These are phyloP conservation scores for Immersiporthe knoxdaviesiana DNA, from an alignment of 2,329 filamentous ascomycete genomes.

Conservation along the genomic window DNA sequence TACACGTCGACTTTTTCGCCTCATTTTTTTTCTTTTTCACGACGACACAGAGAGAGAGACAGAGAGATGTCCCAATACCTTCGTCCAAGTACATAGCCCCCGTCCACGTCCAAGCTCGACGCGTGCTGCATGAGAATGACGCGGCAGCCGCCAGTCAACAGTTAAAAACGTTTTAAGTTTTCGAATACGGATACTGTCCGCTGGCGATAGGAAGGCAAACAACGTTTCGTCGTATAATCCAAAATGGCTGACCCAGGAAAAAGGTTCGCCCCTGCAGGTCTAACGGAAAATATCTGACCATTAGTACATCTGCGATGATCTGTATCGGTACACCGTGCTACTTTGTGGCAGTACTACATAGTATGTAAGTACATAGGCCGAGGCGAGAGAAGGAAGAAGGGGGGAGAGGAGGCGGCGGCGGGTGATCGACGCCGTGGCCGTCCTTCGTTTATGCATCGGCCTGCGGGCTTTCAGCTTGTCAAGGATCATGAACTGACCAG, in stretches of 20 bases:
- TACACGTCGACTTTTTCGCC: conserved; percentile 24
- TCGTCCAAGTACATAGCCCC: neutral
- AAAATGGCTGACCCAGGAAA: conserved; percentile 12
- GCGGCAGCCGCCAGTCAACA: neutral
- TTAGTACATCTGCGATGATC: neutral
- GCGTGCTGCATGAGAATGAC: neutral
- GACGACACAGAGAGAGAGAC: neutral
- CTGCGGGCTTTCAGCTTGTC: conserved; percentile 28
- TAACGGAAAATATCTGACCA: conserved; percentile 5
- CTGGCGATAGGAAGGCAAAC: conserved; percentile 8
- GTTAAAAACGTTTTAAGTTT: neutral
- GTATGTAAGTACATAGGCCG: no score
- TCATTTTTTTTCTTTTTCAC: neutral
- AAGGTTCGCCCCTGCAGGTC: conserved; percentile 25
- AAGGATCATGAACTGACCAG: conserved; percentile 23
- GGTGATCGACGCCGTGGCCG: conserved; percentile 25
- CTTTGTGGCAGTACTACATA: neutral
- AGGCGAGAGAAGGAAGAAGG: no score
- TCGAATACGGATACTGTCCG: neutral
- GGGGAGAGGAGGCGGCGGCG: conserved; percentile 2
- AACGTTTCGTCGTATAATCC: conserved; percentile 21
- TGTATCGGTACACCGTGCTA: neutral
- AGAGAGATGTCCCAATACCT: conserved; percentile 3
- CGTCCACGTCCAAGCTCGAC: neutral
- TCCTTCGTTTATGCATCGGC: conserved; percentile 16